These are phyloP conservation scores for Daucus carota DNA, from an alignment of 129 eudicot genomes.

Conservation along the genomic window DH1_v3.0 NC_030389.2:10948001-10948500, in stretches of 20 bases:
- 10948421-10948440: slow-evolving; percentile 11
- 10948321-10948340: slow-evolving; percentile 42
- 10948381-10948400: slow-evolving; percentile 16
- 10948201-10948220: slow-evolving; percentile 55
- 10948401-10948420: slow-evolving; percentile 33
- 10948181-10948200: neutral
- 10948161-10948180: neutral
- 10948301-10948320: slow-evolving; percentile 48
- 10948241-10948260: slow-evolving; percentile 64
- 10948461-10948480: neutral
- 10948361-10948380: slow-evolving; percentile 36
- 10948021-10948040: slow-evolving; percentile 31
- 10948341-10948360: slow-evolving; percentile 21
- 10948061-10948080: no score
- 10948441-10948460: neutral
- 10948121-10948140: no score
- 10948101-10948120: no score
- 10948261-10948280: slow-evolving; percentile 55
- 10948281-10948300: slow-evolving; percentile 60
- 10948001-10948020: slow-evolving; percentile 35
- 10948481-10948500: neutral
- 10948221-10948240: slow-evolving; percentile 50
- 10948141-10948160: no score
- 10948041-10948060: neutral
- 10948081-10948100: no score